These are phyloP conservation scores for Gamarada debralockiae DNA, from an alignment of 495 filamentous ascomycete genomes.

Conservation along the genomic window DNA sequence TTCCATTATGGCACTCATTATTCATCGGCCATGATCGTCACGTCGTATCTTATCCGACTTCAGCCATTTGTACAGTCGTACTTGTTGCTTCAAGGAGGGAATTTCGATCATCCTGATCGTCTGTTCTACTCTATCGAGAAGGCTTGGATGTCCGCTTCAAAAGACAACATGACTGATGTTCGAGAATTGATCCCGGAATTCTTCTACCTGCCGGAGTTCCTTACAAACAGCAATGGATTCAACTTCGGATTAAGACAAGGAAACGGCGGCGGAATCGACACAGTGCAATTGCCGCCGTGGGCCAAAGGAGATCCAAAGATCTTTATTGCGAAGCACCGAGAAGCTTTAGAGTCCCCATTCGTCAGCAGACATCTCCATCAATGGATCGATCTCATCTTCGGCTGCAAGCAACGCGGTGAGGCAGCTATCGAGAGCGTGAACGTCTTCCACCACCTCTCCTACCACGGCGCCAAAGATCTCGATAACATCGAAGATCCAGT, in stretches of 20 bases:
- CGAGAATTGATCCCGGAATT: slow-evolving; percentile 94
- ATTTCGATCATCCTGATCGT: slow-evolving; percentile 91
- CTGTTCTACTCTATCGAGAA: slow-evolving; percentile 91
- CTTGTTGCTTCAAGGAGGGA: slow-evolving; percentile 94
- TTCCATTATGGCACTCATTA: slow-evolving; percentile 99
- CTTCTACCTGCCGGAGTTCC: slow-evolving; percentile 92
- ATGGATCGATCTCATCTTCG: slow-evolving; percentile 97
- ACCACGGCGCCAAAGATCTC: slow-evolving; percentile 88
- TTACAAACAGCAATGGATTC: slow-evolving; percentile 86
- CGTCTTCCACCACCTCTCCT: slow-evolving; percentile 93
- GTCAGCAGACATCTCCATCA: slow-evolving; percentile 86
- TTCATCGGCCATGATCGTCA: slow-evolving; percentile 98
- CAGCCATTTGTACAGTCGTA: slow-evolving; percentile 97
- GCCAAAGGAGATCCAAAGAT: slow-evolving; percentile 95
- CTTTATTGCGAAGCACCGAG: slow-evolving; percentile 90
- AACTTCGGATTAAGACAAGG: slow-evolving; percentile 89
- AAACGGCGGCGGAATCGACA: slow-evolving; percentile 70
- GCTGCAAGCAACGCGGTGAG: slow-evolving; percentile 91
- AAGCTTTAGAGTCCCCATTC: slow-evolving; percentile 91
- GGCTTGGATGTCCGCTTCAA: slow-evolving; percentile 87
- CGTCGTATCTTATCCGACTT: slow-evolving; percentile 90
- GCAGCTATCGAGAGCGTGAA: slow-evolving; percentile 89
- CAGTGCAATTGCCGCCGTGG: slow-evolving; percentile 88
- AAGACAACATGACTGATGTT: slow-evolving; percentile 88
- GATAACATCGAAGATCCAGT: slow-evolving; percentile 87